Base-by-base conservation (phyloP, 2,329 filamentous ascomycete genomes). In the Knoxdaviesia capensis region DNA sequence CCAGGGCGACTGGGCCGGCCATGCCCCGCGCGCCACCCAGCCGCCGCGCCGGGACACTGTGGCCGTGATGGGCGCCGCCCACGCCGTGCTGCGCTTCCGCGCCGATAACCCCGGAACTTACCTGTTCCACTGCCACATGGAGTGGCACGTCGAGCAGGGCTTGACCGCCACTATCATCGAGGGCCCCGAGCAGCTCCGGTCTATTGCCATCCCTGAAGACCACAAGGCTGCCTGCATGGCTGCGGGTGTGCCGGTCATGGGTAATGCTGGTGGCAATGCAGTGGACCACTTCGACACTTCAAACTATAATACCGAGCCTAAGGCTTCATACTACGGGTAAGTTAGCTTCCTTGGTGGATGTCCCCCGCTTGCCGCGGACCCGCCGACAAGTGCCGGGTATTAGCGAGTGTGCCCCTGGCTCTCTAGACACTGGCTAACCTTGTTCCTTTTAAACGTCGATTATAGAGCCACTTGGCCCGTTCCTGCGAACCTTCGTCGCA, bases 221-320 rank as follows among this genome's bases (percentile, higher is more conserved):
- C 74, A 80, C 50, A 59, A 66, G 48, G 59, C 58, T 28, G 55
- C 55, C 34, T 69, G 66, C 50, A 55, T 59, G 9, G 64, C 59
- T 5, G 57, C 57, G 28, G 60, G 59, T 10, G 61, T 68, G 1
- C 66, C 70, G 1, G 65, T 59, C 2, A 49, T 53, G 7, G 80
- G 80, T 1, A 84, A 85, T 49, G 80, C 80, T 0, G 80, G 72
- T 0, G 80, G 73, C 1, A 80, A 80, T 46, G 73, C 68, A 1
- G 48, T 56, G 1, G 56, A 80, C 44, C 54, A 64, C 4, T 56
- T 72, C 2, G 68, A 81, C 49, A 54, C 73, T 4, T 54, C 35
- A 4, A 49, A 49, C 7, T 45, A 71, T 31, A 43, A 43, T 6
- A 44, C 42, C 20, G 20, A 20, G 20, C 20, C 20, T 20, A 20